These are phyloP conservation scores for Stagonosporopsis tanaceti DNA, from an alignment of 2,329 filamentous ascomycete species.

Conservation along the genomic window DNA sequence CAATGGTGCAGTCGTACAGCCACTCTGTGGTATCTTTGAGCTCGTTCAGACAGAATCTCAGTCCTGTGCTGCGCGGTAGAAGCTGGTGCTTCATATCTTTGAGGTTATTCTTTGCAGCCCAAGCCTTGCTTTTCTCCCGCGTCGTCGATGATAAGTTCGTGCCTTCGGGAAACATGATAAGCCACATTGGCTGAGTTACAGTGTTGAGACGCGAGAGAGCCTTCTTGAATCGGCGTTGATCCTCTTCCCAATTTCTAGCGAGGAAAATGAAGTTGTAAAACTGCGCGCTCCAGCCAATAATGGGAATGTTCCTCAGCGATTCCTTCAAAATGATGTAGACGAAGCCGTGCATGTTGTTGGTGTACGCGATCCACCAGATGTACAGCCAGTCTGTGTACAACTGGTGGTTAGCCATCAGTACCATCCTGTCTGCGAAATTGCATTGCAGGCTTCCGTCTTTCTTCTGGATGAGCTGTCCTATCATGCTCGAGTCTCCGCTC, in stretches of 20 bases:
- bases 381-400: slow-evolving; percentile 94
- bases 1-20: slow-evolving; percentile 92
- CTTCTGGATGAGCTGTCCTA: slow-evolving; percentile 74
- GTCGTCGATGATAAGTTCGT: slow-evolving; percentile 80
- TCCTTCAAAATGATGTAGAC: slow-evolving; percentile 92
- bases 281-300: slow-evolving; percentile 82
- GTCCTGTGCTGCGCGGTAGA: slow-evolving; percentile 80
- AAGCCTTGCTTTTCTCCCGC: slow-evolving; percentile 72
- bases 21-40: slow-evolving; percentile 78
- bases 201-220: slow-evolving; percentile 75
- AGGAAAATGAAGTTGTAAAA: slow-evolving; percentile 93
- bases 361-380: slow-evolving; percentile 93
- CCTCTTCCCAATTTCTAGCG: slow-evolving; percentile 85
- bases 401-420: slow-evolving; percentile 87
- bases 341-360: slow-evolving; percentile 81
- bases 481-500: slow-evolving; percentile 82
- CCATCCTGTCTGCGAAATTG: slow-evolving; percentile 79
- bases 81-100: slow-evolving; percentile 77
- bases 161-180: slow-evolving; percentile 86
- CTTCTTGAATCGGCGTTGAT: slow-evolving; percentile 77
- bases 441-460: slow-evolving; percentile 78
- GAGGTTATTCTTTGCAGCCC: slow-evolving; percentile 78
- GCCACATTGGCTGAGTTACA: slow-evolving; percentile 83
- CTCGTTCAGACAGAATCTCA: slow-evolving; percentile 80
- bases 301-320: slow-evolving; percentile 79